Percentiles rank a stretch among this genome's conserved stretches.
These are phyloP conservation scores for Lunasporangiospora selenospora DNA, from an alignment of 192 early-diverging fungal species.

Conservation along the genomic window DNA sequence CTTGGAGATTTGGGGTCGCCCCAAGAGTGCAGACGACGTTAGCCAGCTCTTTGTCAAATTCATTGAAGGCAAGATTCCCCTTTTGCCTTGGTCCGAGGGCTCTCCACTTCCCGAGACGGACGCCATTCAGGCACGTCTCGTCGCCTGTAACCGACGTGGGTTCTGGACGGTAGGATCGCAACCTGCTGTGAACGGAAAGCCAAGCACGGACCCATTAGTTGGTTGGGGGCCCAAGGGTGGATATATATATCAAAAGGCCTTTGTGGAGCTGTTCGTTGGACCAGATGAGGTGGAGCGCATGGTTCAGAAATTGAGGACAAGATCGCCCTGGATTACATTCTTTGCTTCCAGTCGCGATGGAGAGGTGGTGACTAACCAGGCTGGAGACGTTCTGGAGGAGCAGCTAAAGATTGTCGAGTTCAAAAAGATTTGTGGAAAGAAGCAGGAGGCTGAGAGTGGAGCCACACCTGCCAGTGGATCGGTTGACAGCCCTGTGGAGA, in stretches of 20 bases:
- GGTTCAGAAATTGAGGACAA: conserved; percentile 55
- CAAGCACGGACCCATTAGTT: conserved; percentile 66
- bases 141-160: conserved; percentile 65
- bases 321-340: conserved; percentile 80
- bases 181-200: conserved; percentile 80
- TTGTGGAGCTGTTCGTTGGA: conserved; percentile 83
- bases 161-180: conserved; percentile 85
- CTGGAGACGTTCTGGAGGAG: conserved; percentile 34
- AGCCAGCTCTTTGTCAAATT: conserved; percentile 71
- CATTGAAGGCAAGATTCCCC: conserved; percentile 62
- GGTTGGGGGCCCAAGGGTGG: conserved; percentile 90
- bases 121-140: conserved; percentile 64
- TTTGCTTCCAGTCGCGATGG: conserved; percentile 83
- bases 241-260: conserved; percentile 87
- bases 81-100: conserved; percentile 78
- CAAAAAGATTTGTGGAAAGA: conserved; percentile 54
- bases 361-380: conserved; percentile 38
- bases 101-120: conserved; percentile 66
- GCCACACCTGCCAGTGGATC: conserved; percentile 52
- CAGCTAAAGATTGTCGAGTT: conserved; percentile 54
- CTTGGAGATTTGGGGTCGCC: conserved; percentile 70
- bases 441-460: conserved; percentile 59
- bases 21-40: conserved; percentile 62
- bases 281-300: conserved; percentile 63
- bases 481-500: too few relatives aligned